phyloP scores from a whole-genome alignment of 306 rosid genomes.

The Fragaria iinumae region DNA sequence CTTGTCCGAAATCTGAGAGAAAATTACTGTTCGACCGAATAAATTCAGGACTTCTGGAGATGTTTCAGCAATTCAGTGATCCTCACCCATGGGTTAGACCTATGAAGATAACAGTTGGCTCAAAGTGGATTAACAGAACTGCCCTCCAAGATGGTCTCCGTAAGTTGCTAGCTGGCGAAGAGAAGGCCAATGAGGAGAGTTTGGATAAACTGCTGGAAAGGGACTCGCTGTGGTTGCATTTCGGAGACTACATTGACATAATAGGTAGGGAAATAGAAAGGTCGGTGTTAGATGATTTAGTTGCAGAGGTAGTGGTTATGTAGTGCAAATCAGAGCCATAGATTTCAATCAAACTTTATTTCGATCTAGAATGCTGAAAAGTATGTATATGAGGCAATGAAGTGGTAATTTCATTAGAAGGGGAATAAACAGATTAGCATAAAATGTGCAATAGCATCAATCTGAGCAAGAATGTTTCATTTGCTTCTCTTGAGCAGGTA shows the following conservation, averaged over 20 bases:
- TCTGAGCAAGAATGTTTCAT: not conserved
- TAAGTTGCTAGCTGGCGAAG: constrained; percentile 43
- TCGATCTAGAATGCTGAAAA: constrained; percentile 26
- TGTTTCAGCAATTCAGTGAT: constrained; percentile 40
- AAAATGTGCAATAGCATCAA: not conserved
- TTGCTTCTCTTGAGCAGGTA: too few relatives aligned
- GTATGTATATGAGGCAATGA: constrained; percentile 47
- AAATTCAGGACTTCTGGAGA: constrained; percentile 57
- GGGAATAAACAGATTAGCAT: constrained; percentile 43
- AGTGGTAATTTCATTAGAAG: constrained; percentile 46
- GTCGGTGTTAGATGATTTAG: constrained; percentile 60
- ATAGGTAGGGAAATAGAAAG: constrained; percentile 68
- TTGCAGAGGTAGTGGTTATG: constrained; percentile 51
- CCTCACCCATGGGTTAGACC: constrained; percentile 58
- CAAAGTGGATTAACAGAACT: constrained; percentile 29
- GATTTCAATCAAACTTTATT: constrained; percentile 30
- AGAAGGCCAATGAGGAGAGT: constrained; percentile 43
- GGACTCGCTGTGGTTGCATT: constrained; percentile 56
- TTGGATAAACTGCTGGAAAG: constrained; percentile 47
- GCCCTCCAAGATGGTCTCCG: constrained; percentile 43
- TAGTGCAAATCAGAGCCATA: constrained; percentile 28
- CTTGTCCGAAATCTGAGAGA: constrained; percentile 62
- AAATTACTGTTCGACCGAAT: constrained; percentile 75
- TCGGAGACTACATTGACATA: constrained; percentile 53
- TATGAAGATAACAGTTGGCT: constrained; percentile 19